phyloP scores from a whole-genome alignment of 139 green algal genomes.

The Haematococcus lacustris region DNA sequence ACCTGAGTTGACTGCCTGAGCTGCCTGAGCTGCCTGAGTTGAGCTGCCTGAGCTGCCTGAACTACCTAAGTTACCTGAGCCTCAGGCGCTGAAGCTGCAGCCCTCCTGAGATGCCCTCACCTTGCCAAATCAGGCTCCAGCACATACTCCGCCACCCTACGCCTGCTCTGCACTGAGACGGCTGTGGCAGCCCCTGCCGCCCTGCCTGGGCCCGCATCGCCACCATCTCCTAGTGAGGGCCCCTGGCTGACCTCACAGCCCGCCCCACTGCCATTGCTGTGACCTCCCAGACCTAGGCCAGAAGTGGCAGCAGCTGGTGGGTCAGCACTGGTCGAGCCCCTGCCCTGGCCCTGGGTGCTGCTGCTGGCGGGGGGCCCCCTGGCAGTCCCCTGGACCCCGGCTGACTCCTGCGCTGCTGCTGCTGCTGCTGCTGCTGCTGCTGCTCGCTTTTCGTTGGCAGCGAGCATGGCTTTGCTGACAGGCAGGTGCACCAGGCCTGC shows the following conservation, averaged over 20 bases:
- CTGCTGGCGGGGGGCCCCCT: background rate
- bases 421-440: conserved; percentile 1
- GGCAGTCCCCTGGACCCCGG: background rate
- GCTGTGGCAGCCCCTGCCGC: background rate
- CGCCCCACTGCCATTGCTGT: background rate
- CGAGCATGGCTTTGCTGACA: conserved; percentile 1
- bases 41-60: background rate
- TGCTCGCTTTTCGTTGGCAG: conserved; percentile 10
- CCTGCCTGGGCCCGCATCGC: background rate
- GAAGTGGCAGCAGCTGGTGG: background rate
- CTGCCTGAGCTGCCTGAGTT: background rate
- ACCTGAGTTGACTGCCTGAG: background rate
- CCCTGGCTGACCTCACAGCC: background rate
- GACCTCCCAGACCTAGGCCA: background rate
- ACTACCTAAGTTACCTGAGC: no score
- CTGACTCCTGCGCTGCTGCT: background rate
- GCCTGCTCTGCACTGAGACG: conserved; percentile 2
- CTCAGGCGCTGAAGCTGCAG: background rate
- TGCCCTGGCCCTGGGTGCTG: background rate
- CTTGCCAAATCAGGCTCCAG: conserved; percentile 46
- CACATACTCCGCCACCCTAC: conserved; percentile 40
- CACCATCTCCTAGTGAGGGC: background rate
- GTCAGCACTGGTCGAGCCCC: background rate
- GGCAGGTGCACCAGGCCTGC: background rate
- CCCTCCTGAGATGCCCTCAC: conserved; percentile 14